Evolutionary conservation across 257 asterid genomes (phyloP).

Genomic region (Salvia miltiorrhiza): DNA sequence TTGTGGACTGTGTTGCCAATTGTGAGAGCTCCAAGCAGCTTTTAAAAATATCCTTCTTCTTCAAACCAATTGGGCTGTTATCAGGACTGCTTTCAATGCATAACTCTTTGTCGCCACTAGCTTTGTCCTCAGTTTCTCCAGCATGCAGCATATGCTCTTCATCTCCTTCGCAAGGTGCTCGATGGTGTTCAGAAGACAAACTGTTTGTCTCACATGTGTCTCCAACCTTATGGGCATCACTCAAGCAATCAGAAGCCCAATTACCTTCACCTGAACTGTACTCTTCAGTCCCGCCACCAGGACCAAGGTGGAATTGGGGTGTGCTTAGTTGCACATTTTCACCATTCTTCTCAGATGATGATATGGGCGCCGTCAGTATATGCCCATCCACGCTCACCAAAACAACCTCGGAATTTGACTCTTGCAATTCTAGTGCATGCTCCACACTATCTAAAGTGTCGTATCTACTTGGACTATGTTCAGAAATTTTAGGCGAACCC

Average conservation of each 20-base stretch:
- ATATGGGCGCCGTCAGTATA: conserved; percentile 81
- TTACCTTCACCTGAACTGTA: conserved; percentile 41
- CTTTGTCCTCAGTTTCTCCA: conserved; percentile 30
- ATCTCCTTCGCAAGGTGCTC: conserved; percentile 35
- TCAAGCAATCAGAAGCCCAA: conserved; percentile 44
- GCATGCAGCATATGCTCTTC: conserved; percentile 26
- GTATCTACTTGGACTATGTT: conserved; percentile 54
- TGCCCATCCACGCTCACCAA: conserved; percentile 94
- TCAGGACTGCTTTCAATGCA: conserved; percentile 27
- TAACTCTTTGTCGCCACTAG: conserved; percentile 22
- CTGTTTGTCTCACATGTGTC: conserved; percentile 16
- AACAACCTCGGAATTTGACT: conserved; percentile 72
- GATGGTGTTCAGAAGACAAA: conserved; percentile 20
- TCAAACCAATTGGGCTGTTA: conserved; percentile 27
- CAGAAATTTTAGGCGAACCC: conserved; percentile 59
- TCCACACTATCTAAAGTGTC: conserved; percentile 60
- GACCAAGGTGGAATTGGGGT: conserved; percentile 78
- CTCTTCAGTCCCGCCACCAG: conserved; percentile 59
- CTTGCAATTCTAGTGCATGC: conserved; percentile 52
- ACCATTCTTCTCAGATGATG: conserved; percentile 49
- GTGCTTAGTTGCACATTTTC: conserved; percentile 59
- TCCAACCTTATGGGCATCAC: conserved; percentile 25
- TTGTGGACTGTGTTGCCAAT: conserved; percentile 36
- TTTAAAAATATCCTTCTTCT: conserved; percentile 48
- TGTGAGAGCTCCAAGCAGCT: conserved; percentile 81